Evolutionary conservation across 2,329 filamentous ascomycete genomes (phyloP).

Genomic region (Berkeleyomyces basicola): DNA sequence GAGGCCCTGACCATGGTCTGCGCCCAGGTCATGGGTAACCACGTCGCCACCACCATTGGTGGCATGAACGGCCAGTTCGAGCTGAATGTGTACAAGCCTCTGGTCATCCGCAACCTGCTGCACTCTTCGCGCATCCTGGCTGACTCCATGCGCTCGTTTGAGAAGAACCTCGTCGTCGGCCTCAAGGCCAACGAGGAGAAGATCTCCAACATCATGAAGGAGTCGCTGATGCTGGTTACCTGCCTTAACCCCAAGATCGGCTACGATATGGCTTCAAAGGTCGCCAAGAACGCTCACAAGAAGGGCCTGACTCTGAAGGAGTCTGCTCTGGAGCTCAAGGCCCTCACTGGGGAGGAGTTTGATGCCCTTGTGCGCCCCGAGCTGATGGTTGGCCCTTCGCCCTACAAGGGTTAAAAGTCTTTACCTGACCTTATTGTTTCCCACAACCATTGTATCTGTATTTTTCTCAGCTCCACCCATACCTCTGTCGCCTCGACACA

Average conservation of each 20-base stretch:
- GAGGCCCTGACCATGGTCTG: slow-evolving; percentile 97
- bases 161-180: slow-evolving; percentile 78
- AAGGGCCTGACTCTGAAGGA: slow-evolving; percentile 89
- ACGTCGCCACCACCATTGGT: slow-evolving; percentile 80
- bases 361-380: slow-evolving; percentile 80
- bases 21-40: slow-evolving; percentile 94
- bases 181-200: slow-evolving; percentile 87
- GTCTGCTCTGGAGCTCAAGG: slow-evolving; percentile 84
- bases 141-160: slow-evolving; percentile 89
- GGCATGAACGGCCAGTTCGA: slow-evolving; percentile 98
- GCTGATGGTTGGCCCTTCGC: slow-evolving; percentile 78
- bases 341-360: slow-evolving; percentile 76
- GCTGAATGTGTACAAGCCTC: slow-evolving; percentile 96
- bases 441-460: slow-evolving; percentile 3
- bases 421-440: neutral
- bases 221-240: slow-evolving; percentile 97
- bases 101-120: slow-evolving; percentile 86
- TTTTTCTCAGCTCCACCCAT: neutral
- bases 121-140: slow-evolving; percentile 79
- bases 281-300: slow-evolving; percentile 97
- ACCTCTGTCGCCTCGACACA: neutral
- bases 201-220: slow-evolving; percentile 78
- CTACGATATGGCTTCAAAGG: slow-evolving; percentile 93
- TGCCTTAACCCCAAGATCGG: slow-evolving; percentile 96
- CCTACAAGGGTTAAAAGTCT: slow-evolving; percentile 32